Evolutionary conservation across 2,329 filamentous ascomycete species (phyloP).

Genomic region (Microcyclosporella mali): DNA sequence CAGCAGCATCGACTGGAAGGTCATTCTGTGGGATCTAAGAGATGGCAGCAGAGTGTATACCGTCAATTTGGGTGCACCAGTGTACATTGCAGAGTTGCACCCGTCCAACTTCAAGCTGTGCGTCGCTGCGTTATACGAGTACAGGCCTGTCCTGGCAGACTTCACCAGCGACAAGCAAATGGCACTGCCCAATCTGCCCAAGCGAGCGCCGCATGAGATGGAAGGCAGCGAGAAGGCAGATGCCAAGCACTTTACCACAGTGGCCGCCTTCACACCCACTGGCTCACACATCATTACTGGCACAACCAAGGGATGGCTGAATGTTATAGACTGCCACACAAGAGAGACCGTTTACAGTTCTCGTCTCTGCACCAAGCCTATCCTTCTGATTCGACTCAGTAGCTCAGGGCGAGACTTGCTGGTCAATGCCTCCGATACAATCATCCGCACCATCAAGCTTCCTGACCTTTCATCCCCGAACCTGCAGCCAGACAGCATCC

Average conservation of each 20-base stretch:
- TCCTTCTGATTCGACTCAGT: constrained; percentile 81
- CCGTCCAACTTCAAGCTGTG: constrained; percentile 82
- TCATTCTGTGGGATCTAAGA: constrained; percentile 87
- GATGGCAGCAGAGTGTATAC: constrained; percentile 67
- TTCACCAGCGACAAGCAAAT: constrained; percentile 53
- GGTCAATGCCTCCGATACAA: constrained; percentile 88
- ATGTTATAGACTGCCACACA: constrained; percentile 81
- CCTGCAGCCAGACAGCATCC: constrained; percentile 77
- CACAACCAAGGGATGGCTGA: constrained; percentile 92
- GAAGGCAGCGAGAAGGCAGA: constrained; percentile 81
- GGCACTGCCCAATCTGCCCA: constrained; percentile 73
- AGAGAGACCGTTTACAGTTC: constrained; percentile 82
- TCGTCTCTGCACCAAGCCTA: constrained; percentile 77
- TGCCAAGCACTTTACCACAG: constrained; percentile 90
- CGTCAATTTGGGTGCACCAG: constrained; percentile 83
- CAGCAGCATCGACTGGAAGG: constrained; percentile 93
- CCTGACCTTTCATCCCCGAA: constrained; percentile 62
- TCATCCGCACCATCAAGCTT: constrained; percentile 86
- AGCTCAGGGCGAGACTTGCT: constrained; percentile 80
- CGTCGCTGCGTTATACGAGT: constrained; percentile 88
- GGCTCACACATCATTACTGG: constrained; percentile 87
- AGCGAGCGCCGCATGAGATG: constrained; percentile 62
- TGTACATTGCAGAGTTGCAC: constrained; percentile 94
- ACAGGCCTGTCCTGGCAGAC: constrained; percentile 83
- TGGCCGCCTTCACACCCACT: constrained; percentile 76